Conservation (phyloP, 2,329 filamentous ascomycete species). For the Furcasterigmium sp. region DNA sequence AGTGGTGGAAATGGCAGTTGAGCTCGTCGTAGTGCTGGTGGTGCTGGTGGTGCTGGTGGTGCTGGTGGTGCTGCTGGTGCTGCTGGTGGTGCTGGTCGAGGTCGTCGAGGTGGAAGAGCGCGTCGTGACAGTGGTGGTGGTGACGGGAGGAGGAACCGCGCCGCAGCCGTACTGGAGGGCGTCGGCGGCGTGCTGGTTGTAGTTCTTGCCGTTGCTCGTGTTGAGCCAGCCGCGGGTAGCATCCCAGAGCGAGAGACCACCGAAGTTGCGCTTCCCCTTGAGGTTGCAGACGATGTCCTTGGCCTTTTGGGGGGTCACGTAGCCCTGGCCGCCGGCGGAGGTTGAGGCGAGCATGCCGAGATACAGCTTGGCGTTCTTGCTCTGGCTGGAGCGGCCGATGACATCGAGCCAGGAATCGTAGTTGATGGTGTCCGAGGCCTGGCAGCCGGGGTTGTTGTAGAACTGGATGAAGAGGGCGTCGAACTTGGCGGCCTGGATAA, state of each 20-base stretch:
- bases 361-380: conserved; percentile 37
- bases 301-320: conserved; percentile 25
- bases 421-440: conserved; percentile 30
- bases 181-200: conserved; percentile 28
- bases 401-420: conserved; percentile 35
- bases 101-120: neutral
- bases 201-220: conserved; percentile 25
- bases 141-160: conserved; percentile 17
- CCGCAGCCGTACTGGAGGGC: conserved; percentile 31
- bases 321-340: conserved; percentile 21
- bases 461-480: conserved; percentile 42
- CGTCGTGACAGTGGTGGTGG: conserved; percentile 12
- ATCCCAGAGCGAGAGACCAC: conserved; percentile 43
- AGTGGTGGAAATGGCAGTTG: conserved; percentile 7
- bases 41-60: conserved; percentile 6
- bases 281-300: conserved; percentile 32
- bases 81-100: conserved; percentile 1
- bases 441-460: conserved; percentile 40
- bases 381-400: conserved; percentile 25
- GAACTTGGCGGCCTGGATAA: conserved; percentile 34
- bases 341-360: conserved; percentile 34
- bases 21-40: conserved; percentile 7
- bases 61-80: conserved; percentile 9
- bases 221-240: conserved; percentile 27
- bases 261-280: conserved; percentile 31